Evolutionary conservation across 495 filamentous ascomycete genomes (phyloP).

Genomic region (Articulospora tetracladia): DNA sequence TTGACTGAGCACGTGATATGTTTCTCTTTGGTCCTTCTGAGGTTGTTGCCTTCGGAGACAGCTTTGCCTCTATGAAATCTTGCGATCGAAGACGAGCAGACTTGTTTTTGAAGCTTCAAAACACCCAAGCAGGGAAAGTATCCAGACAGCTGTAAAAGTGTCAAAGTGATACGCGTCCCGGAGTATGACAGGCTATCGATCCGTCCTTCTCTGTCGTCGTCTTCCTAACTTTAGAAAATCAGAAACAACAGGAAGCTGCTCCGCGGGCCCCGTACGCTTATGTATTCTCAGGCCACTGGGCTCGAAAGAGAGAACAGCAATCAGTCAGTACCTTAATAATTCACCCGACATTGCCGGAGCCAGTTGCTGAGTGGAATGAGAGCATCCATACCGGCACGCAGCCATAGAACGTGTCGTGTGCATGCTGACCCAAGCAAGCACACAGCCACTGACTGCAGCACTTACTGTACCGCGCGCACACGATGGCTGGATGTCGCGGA

Average conservation of each 20-base stretch:
- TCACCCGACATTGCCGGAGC: neutral
- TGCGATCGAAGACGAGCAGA: neutral
- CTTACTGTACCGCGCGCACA: neutral
- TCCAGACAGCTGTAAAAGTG: too few species aligned
- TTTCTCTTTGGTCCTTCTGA: neutral
- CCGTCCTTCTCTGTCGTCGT: neutral
- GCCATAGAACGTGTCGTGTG: neutral
- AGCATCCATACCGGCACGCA: neutral
- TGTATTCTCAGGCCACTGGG: neutral
- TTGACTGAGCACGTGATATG: neutral
- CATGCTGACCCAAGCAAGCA: neutral
- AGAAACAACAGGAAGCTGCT: neutral
- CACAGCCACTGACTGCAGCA: neutral
- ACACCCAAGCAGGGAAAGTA: neutral
- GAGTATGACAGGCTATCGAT: neutral
- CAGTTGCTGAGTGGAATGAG: neutral
- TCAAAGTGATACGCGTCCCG: neutral
- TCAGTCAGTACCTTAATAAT: too few species aligned
- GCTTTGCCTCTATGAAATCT: neutral
- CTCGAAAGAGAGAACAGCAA: neutral
- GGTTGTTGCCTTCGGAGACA: neutral
- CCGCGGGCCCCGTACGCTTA: neutral
- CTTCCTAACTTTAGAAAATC: neutral
- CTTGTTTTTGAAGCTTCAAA: neutral
- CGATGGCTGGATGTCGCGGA: neutral